phyloP scores from a whole-genome alignment of 2,329 filamentous ascomycete genomes.

The Furcasterigmium sp. region DNA sequence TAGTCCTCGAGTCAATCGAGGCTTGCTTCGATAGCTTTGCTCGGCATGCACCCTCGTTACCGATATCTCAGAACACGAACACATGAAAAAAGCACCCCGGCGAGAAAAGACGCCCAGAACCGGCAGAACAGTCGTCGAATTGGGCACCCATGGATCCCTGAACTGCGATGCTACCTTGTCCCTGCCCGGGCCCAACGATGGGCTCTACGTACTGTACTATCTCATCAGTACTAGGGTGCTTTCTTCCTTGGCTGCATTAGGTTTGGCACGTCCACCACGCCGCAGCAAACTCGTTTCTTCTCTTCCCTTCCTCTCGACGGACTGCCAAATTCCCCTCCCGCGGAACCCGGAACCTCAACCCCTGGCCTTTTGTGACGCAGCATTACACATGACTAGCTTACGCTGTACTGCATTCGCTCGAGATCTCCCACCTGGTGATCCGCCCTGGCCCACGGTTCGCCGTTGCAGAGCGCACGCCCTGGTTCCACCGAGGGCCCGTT shows the following conservation, averaged over 20 bases:
- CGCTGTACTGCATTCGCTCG: not conserved
- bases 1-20: no score
- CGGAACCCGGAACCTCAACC: not conserved
- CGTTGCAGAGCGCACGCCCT: no score
- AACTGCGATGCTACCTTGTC: not conserved
- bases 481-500: no score
- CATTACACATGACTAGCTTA: not conserved
- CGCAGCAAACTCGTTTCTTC: not conserved
- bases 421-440: no score
- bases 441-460: no score
- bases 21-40: no score
- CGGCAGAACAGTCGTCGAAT: not conserved
- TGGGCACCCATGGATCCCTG: not conserved
- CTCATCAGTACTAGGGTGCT: not conserved
- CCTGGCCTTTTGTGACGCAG: not conserved
- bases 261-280: not conserved
- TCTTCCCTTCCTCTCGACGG: not conserved
- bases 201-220: not conserved
- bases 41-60: no score
- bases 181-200: not conserved
- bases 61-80: no score
- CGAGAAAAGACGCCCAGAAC: no score
- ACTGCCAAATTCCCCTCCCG: no score
- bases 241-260: slow-evolving; percentile 1
- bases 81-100: no score